These are phyloP conservation scores for Alternaria postmessia DNA, from an alignment of 2,329 filamentous ascomycete species.

Conservation along the genomic window DNA sequence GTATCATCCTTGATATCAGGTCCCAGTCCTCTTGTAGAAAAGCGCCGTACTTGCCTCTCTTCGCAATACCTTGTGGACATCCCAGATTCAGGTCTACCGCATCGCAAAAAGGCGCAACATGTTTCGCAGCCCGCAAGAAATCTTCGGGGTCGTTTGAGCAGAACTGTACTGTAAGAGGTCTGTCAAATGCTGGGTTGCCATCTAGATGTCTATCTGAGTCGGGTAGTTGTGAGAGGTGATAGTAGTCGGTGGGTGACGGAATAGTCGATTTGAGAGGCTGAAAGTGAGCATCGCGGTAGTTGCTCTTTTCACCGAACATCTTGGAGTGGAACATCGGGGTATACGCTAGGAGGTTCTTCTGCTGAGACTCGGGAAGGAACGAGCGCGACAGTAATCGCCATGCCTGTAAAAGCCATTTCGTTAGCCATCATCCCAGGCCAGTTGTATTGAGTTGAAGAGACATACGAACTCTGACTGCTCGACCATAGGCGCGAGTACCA, in stretches of 20 bases:
- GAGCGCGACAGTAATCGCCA: constrained; percentile 97
- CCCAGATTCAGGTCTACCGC: constrained; percentile 95
- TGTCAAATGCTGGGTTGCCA: constrained; percentile 83
- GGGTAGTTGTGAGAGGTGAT: constrained; percentile 44
- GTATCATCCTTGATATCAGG: constrained; percentile 82
- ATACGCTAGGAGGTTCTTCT: constrained; percentile 77
- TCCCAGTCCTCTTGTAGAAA: constrained; percentile 94
- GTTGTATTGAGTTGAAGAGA: constrained; percentile 29
- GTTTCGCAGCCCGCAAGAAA: constrained; percentile 78
- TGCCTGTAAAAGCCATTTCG: constrained; percentile 65
- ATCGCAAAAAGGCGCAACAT: constrained; percentile 87
- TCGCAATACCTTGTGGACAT: constrained; percentile 94
- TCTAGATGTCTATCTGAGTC: constrained; percentile 66
- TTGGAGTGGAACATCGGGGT: constrained; percentile 97
- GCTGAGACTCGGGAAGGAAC: constrained; percentile 72
- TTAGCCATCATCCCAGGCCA: constrained; percentile 13
- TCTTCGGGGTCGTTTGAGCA: constrained; percentile 88
- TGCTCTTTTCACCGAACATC: constrained; percentile 78
- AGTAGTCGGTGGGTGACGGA: constrained; percentile 45
- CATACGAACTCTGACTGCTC: constrained; percentile 96
- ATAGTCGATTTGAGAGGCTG: constrained; percentile 65
- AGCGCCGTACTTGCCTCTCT: constrained; percentile 88
- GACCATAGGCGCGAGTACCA: constrained; percentile 95
- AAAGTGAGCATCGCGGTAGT: constrained; percentile 83
- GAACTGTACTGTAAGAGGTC: constrained; percentile 95